Evolutionary conservation across 2,329 filamentous ascomycete species (phyloP), one percentile per base, ranked within the genome.

Genomic region (Uncinocarpus reesii): DNA sequence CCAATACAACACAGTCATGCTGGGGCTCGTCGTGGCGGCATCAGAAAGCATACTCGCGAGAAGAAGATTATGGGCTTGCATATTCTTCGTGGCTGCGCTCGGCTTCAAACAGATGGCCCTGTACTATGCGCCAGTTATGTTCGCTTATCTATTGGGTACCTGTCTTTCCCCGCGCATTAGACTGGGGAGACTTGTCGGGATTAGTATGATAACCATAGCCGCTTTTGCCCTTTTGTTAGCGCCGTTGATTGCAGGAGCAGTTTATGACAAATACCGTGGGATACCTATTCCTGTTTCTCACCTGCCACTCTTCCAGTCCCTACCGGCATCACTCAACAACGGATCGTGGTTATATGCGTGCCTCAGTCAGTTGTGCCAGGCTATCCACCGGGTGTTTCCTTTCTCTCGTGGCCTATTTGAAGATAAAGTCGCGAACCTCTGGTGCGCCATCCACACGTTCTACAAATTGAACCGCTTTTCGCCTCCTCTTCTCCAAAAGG

Each of bases 91-190:
- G 5, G 80, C 79, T 13, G 86, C 90, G 2, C 73, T 98, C n/a
- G 87, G 87, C 4, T 98, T 96, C 74, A 98, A 98, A 72, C 92
- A 98, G 66, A 98, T 98, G 93, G 90, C 90, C 1, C 75, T 98
- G 13, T 98, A 96, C 70, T 98, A 95, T 66, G 88, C 93, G 2
- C 89, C 93, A 11, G 82, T 83, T 16, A 82, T 96, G 49, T 96
- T 96, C 64, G 84, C 87, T 26, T 98, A 89, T 61, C 79, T 98
- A 1, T 72, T 96, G 0, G 92, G 90, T 7, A 80, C 82, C 60
- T 95, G 89, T 61, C 58, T 93, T n/a, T 83, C 81, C 54, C 89
- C 89, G 0, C 73, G 74, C 8, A 67, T 89, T 58, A 81, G 83
- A 48, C 58, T 81, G 1, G 63, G 75, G 0, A 80, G 87, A 2